phyloP scores from a whole-genome alignment of 441 rosid species.

The Eugenia klotzschiana region DNA sequence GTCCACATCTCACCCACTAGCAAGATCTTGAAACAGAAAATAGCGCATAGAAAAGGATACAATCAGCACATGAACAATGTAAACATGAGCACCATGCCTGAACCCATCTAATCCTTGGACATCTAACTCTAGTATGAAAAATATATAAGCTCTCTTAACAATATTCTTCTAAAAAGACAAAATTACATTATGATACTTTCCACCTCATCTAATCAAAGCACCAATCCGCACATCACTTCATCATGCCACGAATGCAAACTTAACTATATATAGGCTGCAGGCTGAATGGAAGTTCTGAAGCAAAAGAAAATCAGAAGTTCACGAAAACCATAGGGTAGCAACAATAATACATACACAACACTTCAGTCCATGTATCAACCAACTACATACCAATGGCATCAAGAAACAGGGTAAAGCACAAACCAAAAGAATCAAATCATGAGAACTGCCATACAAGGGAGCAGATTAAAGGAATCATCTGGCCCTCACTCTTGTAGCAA shows the following conservation, averaged over 20 bases:
- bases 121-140: not conserved
- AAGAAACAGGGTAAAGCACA: not conserved
- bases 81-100: not conserved
- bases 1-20: not conserved
- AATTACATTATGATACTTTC: not conserved
- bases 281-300: not conserved
- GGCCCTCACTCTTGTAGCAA: not conserved
- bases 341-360: not conserved
- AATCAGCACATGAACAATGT: not conserved
- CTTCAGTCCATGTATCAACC: not conserved
- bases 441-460: not conserved
- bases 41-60: not conserved
- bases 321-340: not conserved
- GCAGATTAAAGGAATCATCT: not conserved
- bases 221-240: not conserved
- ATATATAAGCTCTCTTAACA: not conserved
- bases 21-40: not conserved
- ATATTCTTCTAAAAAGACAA: not conserved
- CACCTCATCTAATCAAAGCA: not conserved
- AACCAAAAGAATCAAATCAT: not conserved
- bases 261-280: not conserved
- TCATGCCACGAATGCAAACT: not conserved
- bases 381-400: not conserved
- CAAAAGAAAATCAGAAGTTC: not conserved
- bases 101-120: not conserved